phyloP scores from a whole-genome alignment of 2,329 filamentous ascomycete genomes.

The Cladosporium sp. region DNA sequence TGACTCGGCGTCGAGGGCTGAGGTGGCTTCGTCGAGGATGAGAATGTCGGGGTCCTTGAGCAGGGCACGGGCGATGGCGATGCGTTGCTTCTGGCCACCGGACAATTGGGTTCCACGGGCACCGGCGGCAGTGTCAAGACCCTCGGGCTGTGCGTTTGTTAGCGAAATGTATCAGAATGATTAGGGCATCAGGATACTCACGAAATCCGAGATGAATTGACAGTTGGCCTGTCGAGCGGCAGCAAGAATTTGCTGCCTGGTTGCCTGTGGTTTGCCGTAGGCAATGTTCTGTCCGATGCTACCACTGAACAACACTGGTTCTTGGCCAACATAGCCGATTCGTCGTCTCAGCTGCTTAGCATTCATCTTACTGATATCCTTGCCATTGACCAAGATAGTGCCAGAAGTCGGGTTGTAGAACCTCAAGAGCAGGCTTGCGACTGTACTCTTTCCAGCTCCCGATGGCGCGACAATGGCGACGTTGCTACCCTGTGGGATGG shows the following conservation, averaged over 20 bases:
- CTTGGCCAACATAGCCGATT: constrained; percentile 92
- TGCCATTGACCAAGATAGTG: constrained; percentile 75
- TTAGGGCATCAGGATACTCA: constrained; percentile 37
- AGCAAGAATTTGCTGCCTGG: constrained; percentile 72
- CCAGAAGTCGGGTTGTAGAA: constrained; percentile 85
- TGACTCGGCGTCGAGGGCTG: constrained; percentile 90
- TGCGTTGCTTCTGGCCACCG: constrained; percentile 95
- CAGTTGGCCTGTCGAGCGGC: constrained; percentile 93
- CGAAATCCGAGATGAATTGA: constrained; percentile 90
- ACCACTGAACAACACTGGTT: constrained; percentile 87
- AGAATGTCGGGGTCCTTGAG: constrained; percentile 96
- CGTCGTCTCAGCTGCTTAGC: constrained; percentile 86
- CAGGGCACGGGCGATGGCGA: constrained; percentile 90
- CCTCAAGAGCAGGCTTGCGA: constrained; percentile 81
- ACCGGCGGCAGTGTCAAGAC: constrained; percentile 89
- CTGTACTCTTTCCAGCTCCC: constrained; percentile 93
- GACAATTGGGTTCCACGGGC: constrained; percentile 89
- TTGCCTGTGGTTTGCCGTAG: constrained; percentile 79
- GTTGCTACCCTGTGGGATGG: constrained; percentile 87
- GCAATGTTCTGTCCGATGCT: constrained; percentile 85
- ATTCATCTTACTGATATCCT: constrained; percentile 81
- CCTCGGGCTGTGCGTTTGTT: constrained; percentile 61
- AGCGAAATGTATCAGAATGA: not conserved
- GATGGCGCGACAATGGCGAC: constrained; percentile 96
- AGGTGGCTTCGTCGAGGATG: constrained; percentile 92